Conservation (phyloP, 495 filamentous ascomycete species). For the Penicillium dipodomyicola region DNA sequence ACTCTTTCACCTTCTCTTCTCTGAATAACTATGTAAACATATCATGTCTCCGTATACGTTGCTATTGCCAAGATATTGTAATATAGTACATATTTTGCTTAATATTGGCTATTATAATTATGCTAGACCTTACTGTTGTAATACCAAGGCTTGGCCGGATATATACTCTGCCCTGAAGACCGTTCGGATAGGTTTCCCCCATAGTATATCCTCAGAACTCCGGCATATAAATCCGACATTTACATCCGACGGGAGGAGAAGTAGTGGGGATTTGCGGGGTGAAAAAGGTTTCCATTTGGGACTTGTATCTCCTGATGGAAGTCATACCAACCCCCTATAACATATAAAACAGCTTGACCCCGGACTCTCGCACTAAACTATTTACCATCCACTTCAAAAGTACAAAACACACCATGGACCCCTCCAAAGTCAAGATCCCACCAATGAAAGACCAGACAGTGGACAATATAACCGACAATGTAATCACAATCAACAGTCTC, state of each 20-base stretch:
- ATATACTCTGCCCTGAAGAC: neutral
- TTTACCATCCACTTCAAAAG: neutral
- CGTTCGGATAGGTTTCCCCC: too few species aligned
- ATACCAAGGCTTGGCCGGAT: neutral
- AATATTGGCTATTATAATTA: too few species aligned
- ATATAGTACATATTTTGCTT: neutral
- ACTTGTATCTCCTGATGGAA: neutral
- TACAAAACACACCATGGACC: constrained; percentile 43
- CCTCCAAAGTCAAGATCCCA: constrained; percentile 51
- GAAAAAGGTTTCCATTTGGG: neutral
- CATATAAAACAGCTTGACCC: constrained; percentile 7
- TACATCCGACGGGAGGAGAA: neutral
- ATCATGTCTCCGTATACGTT: too few species aligned
- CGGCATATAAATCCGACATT: neutral
- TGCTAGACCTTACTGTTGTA: too few species aligned
- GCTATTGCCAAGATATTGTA: too few species aligned
- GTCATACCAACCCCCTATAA: constrained; percentile 2
- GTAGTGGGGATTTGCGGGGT: constrained; percentile 6
- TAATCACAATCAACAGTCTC: constrained; percentile 70
- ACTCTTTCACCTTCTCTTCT: neutral
- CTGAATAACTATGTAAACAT: neutral
- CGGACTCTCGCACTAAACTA: neutral
- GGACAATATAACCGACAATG: constrained; percentile 82
- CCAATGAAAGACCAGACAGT: constrained; percentile 71
- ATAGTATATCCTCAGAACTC: neutral